Base-by-base conservation (phyloP, 257 asterid species). In the Ophiorrhiza pumila region DNA sequence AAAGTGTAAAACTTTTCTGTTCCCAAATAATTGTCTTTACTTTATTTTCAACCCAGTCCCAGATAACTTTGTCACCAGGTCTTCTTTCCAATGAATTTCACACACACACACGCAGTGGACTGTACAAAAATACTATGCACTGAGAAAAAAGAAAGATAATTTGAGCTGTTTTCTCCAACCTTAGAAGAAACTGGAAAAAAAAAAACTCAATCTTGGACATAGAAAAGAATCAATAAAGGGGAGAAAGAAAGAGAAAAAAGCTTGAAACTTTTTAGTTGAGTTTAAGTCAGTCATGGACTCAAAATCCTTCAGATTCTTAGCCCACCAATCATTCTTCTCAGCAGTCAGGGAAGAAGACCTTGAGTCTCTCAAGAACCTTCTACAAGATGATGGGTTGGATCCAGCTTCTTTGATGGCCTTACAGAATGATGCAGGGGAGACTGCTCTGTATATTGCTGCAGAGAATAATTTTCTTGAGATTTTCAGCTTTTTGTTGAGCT, bases 281-380 rank as follows among this genome's bases (percentile, higher is more conserved):
- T 63, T 32, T 49, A 49, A 37, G 15, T 53, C 32, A 8, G 49
- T 34, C 65, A 92, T 90, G 97, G 98, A 93, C 83, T 81, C 96
- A 45, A 91, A 78, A 79, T 87, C 97, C 61, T 73, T 91, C 49
- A 80, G 97, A 64, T 85, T 91, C 87, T 83, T 94, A 79, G 74
- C 85, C 95, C 96, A 87, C 86, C 99, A 94, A 81, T 92, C 97
- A 42, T 91, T 94, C 64, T 90, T 91, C 84, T 5, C 82, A 2
- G 93, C 93, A 45, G 92, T 85, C 25, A 87, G 95, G 84, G 90
- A 95, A 41, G 88, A 86, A 52, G 98, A 94, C 77, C 80, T 91
- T 34, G 86, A 84, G 27, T 74, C 93, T 29, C 74, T 94, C 71
- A 88, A 78, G 82, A 82, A 34, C 32, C 74, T 88, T 72, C 68